Percentiles rank a stretch among this genome's conserved stretches.
Evolutionary conservation across 2,329 filamentous ascomycete species (phyloP).

Genomic region (Ophiostoma pallidulum): DNA sequence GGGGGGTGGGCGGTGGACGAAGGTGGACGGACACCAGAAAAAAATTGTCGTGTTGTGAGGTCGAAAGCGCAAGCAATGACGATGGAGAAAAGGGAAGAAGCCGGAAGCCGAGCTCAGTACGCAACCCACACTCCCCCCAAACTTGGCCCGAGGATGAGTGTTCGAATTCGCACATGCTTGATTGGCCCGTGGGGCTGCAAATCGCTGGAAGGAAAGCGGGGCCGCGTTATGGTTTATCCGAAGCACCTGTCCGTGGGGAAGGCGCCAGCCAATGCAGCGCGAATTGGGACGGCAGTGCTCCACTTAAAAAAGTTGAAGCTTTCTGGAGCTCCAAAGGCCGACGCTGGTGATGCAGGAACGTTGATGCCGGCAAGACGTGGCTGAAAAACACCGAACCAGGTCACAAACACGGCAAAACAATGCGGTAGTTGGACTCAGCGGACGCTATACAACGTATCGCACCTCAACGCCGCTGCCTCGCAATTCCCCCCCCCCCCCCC

Average conservation of each 20-base stretch:
- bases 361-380: too few relatives aligned
- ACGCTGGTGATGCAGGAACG: too few relatives aligned
- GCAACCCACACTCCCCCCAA: background rate
- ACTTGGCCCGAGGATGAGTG: constrained; percentile 17
- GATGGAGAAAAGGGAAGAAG: constrained; percentile 12
- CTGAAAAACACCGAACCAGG: too few relatives aligned
- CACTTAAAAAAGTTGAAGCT: constrained; percentile 10
- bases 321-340: background rate
- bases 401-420: background rate
- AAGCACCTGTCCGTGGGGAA: background rate
- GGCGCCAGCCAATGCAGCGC: background rate
- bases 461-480: too few relatives aligned
- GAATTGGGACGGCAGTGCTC: background rate
- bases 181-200: constrained; percentile 14
- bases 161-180: constrained; percentile 17
- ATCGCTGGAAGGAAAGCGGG: constrained; percentile 4
- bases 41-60: constrained; percentile 1
- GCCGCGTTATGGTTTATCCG: constrained; percentile 12
- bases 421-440: background rate
- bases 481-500: background rate
- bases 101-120: constrained; percentile 12
- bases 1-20: background rate
- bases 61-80: background rate
- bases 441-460: background rate
- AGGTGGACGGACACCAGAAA: background rate